phyloP scores from a whole-genome alignment of 208 protist genomes.

The Acanthamoeba culbertsoni region DNA sequence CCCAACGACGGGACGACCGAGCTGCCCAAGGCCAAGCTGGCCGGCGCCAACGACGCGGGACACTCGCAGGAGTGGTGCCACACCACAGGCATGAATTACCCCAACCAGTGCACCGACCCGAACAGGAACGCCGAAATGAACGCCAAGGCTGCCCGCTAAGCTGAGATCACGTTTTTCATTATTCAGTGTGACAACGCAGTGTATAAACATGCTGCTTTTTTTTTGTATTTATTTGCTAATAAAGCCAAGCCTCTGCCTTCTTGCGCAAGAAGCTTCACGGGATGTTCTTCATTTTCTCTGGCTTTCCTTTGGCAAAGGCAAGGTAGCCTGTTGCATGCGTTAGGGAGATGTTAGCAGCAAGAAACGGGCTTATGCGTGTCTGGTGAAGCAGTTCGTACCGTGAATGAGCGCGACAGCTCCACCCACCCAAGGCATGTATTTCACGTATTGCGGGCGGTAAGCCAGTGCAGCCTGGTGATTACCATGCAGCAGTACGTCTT shows the following conservation, averaged over 20 bases:
- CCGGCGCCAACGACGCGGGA: constrained; percentile 59
- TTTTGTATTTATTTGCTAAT: neutral
- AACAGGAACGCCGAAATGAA: neutral
- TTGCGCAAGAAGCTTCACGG: neutral
- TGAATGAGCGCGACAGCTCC: neutral
- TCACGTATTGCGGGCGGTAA: constrained; percentile 6
- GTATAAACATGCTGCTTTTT: neutral
- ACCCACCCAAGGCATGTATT: neutral
- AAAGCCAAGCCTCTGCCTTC: too few relatives aligned
- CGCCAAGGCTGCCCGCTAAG: neutral
- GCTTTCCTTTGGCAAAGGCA: constrained; percentile 8
- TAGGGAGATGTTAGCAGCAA: neutral
- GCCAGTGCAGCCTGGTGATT: neutral
- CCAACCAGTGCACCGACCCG: constrained; percentile 30
- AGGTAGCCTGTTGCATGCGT: neutral
- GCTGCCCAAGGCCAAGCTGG: constrained; percentile 1
- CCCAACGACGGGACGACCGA: constrained; percentile 81
- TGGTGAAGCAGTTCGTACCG: neutral
- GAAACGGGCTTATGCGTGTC: neutral
- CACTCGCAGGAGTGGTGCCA: constrained; percentile 71
- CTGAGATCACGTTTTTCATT: too few relatives aligned
- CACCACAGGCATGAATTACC: constrained; percentile 66
- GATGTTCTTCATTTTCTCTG: constrained; percentile 42
- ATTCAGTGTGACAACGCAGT: too few relatives aligned
- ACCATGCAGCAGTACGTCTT: too few relatives aligned